Conservation (phyloP, 1,284 basidiomycete genomes). For the Fistulinella cinereoalba region DNA sequence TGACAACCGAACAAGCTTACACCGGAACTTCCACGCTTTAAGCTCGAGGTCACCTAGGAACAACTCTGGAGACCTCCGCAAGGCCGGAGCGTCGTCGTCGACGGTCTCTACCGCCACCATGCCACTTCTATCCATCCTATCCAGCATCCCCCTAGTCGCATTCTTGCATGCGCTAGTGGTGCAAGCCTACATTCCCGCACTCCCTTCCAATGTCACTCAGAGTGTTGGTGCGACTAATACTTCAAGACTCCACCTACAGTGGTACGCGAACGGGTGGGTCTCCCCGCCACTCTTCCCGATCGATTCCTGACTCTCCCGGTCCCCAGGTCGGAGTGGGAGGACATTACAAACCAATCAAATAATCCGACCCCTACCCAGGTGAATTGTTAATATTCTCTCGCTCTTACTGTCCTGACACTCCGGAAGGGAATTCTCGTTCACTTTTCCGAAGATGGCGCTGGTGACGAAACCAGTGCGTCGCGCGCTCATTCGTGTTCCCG, state of each 20-base stretch:
- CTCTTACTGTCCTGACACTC: conserved; percentile 5
- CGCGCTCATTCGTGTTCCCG: conserved; percentile 4
- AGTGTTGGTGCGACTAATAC: conserved; percentile 52
- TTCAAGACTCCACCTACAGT: conserved; percentile 59
- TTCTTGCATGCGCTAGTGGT: conserved; percentile 10
- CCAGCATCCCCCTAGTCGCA: conserved; percentile 3
- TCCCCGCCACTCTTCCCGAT: neutral
- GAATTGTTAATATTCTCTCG: conserved; percentile 10
- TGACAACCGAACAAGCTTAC: neutral
- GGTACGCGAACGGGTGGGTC: conserved; percentile 53
- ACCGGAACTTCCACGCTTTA: conserved; percentile 5
- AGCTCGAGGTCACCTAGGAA: conserved; percentile 12
- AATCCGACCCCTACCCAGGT: conserved; percentile 53
- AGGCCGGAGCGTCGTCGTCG: conserved; percentile 12
- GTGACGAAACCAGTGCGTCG: conserved; percentile 37
- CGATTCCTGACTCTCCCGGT: conserved; percentile 11
- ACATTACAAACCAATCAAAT: conserved; percentile 58
- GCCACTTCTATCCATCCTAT: conserved; percentile 5
- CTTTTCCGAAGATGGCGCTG: conserved; percentile 62
- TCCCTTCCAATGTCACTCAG: conserved; percentile 65
- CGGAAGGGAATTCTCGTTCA: conserved; percentile 72
- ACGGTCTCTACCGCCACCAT: conserved; percentile 14
- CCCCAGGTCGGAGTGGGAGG: conserved; percentile 48
- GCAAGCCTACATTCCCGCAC: conserved; percentile 65
- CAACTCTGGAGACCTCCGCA: neutral